These are phyloP conservation scores for Plantago rigida DNA, from an alignment of 305 asterid genomes.

Conservation along the genomic window DNA sequence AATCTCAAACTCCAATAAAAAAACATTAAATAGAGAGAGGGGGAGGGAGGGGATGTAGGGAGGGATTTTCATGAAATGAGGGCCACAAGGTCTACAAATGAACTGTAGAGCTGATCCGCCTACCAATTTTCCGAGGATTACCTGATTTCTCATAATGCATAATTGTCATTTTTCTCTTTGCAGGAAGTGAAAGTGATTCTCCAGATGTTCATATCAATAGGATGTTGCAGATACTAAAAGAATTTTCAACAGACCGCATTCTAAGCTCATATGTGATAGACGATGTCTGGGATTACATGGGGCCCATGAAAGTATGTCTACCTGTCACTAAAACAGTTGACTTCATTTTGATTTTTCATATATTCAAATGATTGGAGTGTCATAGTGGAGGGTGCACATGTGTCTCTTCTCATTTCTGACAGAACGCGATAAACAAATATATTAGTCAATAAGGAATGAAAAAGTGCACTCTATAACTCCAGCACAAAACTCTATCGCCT, in stretches of 20 bases:
- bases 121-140: no score
- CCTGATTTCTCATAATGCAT: background rate
- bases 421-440: no score
- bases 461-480: no score
- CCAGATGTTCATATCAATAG: slow-evolving; percentile 73
- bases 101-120: no score
- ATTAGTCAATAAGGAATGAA: no score
- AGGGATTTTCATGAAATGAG: no score
- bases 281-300: slow-evolving; percentile 98
- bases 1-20: no score
- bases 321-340: slow-evolving; percentile 14
- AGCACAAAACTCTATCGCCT: no score
- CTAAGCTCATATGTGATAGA: slow-evolving; percentile 86
- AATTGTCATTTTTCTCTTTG: slow-evolving; percentile 15
- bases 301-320: slow-evolving; percentile 79
- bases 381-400: slow-evolving; percentile 19
- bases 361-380: slow-evolving; percentile 14
- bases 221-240: slow-evolving; percentile 80
- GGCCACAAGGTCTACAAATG: no score
- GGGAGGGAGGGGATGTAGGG: no score
- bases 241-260: slow-evolving; percentile 79
- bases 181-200: slow-evolving; percentile 62
- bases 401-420: background rate
- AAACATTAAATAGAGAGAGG: no score
- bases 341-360: slow-evolving; percentile 11